phyloP scores from a whole-genome alignment of 352 stramenopile species.

The Vaucheria bursata region DNA sequence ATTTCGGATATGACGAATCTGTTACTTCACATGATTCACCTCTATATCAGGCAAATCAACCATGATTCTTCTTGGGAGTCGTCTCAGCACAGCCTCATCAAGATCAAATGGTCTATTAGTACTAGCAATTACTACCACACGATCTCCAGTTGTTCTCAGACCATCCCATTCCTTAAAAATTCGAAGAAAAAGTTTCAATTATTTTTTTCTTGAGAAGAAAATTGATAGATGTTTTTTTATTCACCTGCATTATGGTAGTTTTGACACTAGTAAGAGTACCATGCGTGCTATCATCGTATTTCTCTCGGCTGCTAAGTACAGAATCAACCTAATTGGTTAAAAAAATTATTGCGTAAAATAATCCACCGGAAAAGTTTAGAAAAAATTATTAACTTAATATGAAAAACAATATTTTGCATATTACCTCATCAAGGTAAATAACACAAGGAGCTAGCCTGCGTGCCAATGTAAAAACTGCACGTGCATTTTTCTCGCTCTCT shows the following conservation, averaged over 20 bases:
- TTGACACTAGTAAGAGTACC: background rate
- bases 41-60: conserved; percentile 77
- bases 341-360: background rate
- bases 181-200: background rate
- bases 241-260: background rate
- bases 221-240: background rate
- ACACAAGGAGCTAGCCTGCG: conserved; percentile 69
- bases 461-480: conserved; percentile 76
- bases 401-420: background rate
- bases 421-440: conserved; percentile 69
- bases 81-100: conserved; percentile 73
- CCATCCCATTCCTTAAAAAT: conserved; percentile 75
- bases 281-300: conserved; percentile 52
- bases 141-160: conserved; percentile 55
- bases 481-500: conserved; percentile 74
- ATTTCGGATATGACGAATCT: too few relatives aligned
- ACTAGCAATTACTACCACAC: conserved; percentile 75
- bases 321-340: background rate
- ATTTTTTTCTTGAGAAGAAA: background rate
- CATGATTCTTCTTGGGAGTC: conserved; percentile 71
- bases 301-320: background rate
- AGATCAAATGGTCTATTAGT: conserved; percentile 79
- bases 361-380: background rate
- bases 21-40: too few relatives aligned
- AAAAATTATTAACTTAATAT: background rate